These are phyloP conservation scores for Kuraishia capsulata DNA, from an alignment of 805 yeast species.

Conservation along the genomic window DNA sequence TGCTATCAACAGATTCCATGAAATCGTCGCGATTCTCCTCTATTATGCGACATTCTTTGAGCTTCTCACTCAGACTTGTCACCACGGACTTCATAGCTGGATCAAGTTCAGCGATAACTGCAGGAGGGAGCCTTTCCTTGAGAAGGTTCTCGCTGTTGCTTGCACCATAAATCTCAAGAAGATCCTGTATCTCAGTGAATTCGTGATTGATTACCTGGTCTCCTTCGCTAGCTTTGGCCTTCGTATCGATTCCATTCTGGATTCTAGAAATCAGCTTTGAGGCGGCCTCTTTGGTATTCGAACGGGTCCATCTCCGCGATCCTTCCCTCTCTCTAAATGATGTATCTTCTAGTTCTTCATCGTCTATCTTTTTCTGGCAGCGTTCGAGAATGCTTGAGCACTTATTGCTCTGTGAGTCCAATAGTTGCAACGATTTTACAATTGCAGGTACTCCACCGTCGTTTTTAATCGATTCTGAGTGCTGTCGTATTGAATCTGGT, in stretches of 20 bases:
- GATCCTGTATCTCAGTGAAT: slow-evolving; percentile 37
- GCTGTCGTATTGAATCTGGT: slow-evolving; percentile 49
- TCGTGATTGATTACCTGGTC: slow-evolving; percentile 44
- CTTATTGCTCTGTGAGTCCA: slow-evolving; percentile 31
- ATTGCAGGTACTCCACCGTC: slow-evolving; percentile 43
- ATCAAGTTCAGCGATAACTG: slow-evolving; percentile 19
- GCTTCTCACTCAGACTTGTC: slow-evolving; percentile 24
- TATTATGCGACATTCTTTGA: slow-evolving; percentile 21
- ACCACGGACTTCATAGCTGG: slow-evolving; percentile 21
- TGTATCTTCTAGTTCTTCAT: slow-evolving; percentile 50
- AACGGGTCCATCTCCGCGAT: slow-evolving; percentile 42
- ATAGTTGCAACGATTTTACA: slow-evolving; percentile 32
- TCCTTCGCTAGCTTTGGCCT: slow-evolving; percentile 50
- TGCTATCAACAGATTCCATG: slow-evolving; percentile 31
- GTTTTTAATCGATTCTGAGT: slow-evolving; percentile 42
- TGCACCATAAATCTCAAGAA: slow-evolving; percentile 33
- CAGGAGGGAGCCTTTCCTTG: slow-evolving; percentile 15
- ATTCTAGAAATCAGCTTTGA: slow-evolving; percentile 28
- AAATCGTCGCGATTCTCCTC: slow-evolving; percentile 29
- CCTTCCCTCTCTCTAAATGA: slow-evolving; percentile 43
- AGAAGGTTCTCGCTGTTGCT: slow-evolving; percentile 17
- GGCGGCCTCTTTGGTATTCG: slow-evolving; percentile 35
- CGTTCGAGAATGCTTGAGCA: slow-evolving; percentile 33
- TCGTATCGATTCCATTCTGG: slow-evolving; percentile 34
- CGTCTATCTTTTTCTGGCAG: slow-evolving; percentile 32